Evolutionary conservation across 2,329 filamentous ascomycete genomes (phyloP), one percentile per base, ranked within the genome.

Genomic region (Dichotomopilus funicola): DNA sequence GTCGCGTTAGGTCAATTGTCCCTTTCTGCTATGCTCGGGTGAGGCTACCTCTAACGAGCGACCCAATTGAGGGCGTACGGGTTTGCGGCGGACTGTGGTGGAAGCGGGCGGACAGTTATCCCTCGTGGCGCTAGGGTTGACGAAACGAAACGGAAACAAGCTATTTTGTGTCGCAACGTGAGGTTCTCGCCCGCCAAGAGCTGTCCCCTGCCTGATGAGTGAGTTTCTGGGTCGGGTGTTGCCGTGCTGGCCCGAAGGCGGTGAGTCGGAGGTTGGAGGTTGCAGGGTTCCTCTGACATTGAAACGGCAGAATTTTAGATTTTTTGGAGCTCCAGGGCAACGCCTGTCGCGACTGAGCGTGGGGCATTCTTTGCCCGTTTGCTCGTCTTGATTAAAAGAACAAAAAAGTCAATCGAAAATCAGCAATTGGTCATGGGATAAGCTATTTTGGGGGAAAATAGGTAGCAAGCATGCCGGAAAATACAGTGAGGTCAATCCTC

Each of bases 261-360:
- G 76, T 78, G 73, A 72, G 63, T 1, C 1, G n/a, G 41, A 4
- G 5, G 35, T 13, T 38, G 47, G 37, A 53, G 56, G 12, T 5
- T 56, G 53, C 58, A 50, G 62, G 56, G 46, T 40, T 61, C 66
- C 51, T 31, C 11, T 8, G 65, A 65, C 55, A 62, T 8, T 53
- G 52, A 42, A 51, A 31, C 57, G 75, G 75, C 75, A 78, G 75
- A 77, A 78, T 72, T 69, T 64, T 65, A 63, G 65, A 73, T 72
- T 71, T 74, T 75, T 74, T 73, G 69, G 38, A 27, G 19, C 19
- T 27, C 19, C 19, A 27, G 49, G 13, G 67, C 10, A 19, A 8
- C 41, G 8, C 38, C n/a, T 27, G 41, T 51, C 13, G 40, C 49
- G 40, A n/a, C 27, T 35, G 37, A 42, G 49, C 41, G 49, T 51